Base-by-base conservation (phyloP, 768 basidiomycete genomes). In the Phaeolepiota aurea region DNA sequence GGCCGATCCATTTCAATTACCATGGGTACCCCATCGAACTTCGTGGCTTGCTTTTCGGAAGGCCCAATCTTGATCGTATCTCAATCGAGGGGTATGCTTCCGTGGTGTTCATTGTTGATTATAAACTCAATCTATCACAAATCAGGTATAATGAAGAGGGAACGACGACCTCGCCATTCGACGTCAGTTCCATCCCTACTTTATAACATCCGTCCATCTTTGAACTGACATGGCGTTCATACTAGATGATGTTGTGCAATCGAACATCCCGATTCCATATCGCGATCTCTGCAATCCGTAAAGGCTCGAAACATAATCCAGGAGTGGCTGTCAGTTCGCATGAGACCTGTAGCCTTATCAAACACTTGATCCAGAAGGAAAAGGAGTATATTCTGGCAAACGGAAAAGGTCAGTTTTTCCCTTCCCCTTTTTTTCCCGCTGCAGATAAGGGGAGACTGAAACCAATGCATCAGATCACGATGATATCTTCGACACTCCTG, bases 141-240 rank as follows among this genome's bases (percentile, higher is more conserved):
- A 7, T 35, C 33, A 35, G 33, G n/a, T 84, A 82, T 52, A 63
- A 61, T 23, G 84, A 85, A 54, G 82, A 85, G 59, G 81, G 85
- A 11, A 85, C 82, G 1, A 88, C 87, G 13, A 89, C 87, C 16
- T 81, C 82, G 7, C 83, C 84, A n/a, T 87, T 86, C 46, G 82
- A 84, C 51, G 78, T 78, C 46, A 46, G 74, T 61, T 15, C 15
- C 20, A 16, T 16, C 19, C 33, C 18, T 30, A 40, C 16, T 35
- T 31, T 40, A 19, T 40, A 21, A 45, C 47, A 23, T 14, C 28
- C 9, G 48, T 9, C 19, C 25, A 3, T 31, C n/a, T 10, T 12
- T 40, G 14, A 15, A 14, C 33, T 19, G 16, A 14, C 16, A 14
- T 35, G 16, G 9, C 23, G 4, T 22, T 3, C n/a, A 7, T 32